Evolutionary conservation across 2,329 filamentous ascomycete genomes (phyloP).

Genomic region (Cercospora sp.): DNA sequence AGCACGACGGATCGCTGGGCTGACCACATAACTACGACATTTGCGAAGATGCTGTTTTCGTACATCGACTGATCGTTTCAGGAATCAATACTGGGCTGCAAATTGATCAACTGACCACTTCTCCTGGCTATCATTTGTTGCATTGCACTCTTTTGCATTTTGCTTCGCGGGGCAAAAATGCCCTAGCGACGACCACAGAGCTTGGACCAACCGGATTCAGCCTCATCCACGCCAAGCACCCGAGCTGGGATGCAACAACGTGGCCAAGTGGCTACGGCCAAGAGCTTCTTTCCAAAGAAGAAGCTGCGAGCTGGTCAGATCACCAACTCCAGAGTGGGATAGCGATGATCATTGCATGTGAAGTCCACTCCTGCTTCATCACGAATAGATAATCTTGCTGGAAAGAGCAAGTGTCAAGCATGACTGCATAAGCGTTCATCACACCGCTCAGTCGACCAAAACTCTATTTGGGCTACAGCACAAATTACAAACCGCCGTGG

Average conservation of each 20-base stretch:
- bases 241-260: neutral
- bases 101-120: neutral
- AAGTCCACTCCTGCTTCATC: neutral
- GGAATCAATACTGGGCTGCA: neutral
- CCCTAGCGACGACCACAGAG: neutral
- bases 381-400: neutral
- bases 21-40: conserved; percentile 6
- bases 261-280: neutral
- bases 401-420: conserved; percentile 1
- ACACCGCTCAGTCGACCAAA: conserved; percentile 16
- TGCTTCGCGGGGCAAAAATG: conserved; percentile 1
- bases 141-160: conserved; percentile 1
- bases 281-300: neutral
- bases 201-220: conserved; percentile 1
- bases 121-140: neutral
- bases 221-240: neutral
- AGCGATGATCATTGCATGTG: conserved; percentile 2
- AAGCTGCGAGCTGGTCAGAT: neutral
- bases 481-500: neutral
- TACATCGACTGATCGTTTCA: conserved; percentile 4
- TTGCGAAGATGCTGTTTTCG: neutral
- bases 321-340: neutral
- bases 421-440: conserved; percentile 18
- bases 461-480: conserved; percentile 13
- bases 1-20: neutral